Evolutionary conservation across 2,329 filamentous ascomycete species (phyloP).

Genomic region (Pseudogymnoascus sp.): DNA sequence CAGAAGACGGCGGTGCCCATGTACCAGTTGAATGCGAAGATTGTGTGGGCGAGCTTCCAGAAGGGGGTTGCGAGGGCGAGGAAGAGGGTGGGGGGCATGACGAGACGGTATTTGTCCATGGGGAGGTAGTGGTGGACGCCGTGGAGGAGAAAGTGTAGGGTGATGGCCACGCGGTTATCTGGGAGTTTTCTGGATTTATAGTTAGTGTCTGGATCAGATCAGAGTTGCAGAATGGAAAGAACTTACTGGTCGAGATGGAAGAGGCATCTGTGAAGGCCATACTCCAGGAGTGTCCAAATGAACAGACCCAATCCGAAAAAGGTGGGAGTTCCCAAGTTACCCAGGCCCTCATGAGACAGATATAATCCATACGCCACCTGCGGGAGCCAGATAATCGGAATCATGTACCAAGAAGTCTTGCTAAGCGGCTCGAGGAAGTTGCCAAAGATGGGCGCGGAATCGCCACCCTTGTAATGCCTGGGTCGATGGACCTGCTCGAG

Average conservation of each 20-base stretch:
- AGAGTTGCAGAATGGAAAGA: neutral
- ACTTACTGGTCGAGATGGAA: constrained; percentile 90
- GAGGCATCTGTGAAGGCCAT: constrained; percentile 76
- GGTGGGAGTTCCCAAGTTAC: neutral
- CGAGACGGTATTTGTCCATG: constrained; percentile 96
- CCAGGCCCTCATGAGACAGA: constrained; percentile 49
- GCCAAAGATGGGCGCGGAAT: constrained; percentile 87
- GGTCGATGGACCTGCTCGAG: constrained; percentile 92
- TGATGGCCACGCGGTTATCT: constrained; percentile 81
- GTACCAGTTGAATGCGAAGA: constrained; percentile 83
- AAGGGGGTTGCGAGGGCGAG: constrained; percentile 76
- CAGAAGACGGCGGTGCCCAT: constrained; percentile 70
- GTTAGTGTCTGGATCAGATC: constrained; percentile 23
- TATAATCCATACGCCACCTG: constrained; percentile 63
- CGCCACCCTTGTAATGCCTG: constrained; percentile 88
- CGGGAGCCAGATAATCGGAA: constrained; percentile 82
- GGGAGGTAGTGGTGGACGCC: constrained; percentile 97
- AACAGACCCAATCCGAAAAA: constrained; percentile 48
- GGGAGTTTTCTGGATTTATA: constrained; percentile 60
- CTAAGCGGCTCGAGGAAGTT: constrained; percentile 98
- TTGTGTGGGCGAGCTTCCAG: constrained; percentile 76
- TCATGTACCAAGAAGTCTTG: constrained; percentile 88
- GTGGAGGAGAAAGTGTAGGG: constrained; percentile 85
- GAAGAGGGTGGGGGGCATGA: constrained; percentile 93
- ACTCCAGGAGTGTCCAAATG: constrained; percentile 87